These are phyloP conservation scores for Penicillium coffeae DNA, from an alignment of 495 filamentous ascomycete genomes.

Conservation along the genomic window DNA sequence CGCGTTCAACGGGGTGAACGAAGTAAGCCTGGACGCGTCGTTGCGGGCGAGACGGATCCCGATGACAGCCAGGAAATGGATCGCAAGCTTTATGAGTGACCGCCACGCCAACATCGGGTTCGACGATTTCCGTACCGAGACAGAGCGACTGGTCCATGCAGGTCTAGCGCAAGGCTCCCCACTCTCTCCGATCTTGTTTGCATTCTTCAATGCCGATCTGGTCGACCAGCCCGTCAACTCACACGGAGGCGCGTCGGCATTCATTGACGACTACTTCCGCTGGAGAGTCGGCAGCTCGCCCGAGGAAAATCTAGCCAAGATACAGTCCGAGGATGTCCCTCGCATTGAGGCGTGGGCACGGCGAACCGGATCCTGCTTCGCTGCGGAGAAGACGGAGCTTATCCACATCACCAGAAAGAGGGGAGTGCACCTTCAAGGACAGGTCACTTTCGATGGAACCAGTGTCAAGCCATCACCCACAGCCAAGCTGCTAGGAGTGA, in stretches of 20 bases:
- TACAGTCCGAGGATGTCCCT: not conserved
- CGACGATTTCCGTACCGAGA: conserved; percentile 18
- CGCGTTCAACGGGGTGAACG: conserved; percentile 28
- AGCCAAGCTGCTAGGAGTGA: too few relatives aligned
- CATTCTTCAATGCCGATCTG: conserved; percentile 30
- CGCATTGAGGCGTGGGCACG: not conserved
- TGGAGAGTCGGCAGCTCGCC: not conserved
- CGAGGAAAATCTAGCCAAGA: conserved; percentile 1
- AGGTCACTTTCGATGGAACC: too few relatives aligned
- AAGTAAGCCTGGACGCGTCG: conserved; percentile 15
- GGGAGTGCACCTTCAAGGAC: too few relatives aligned
- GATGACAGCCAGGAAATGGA: conserved; percentile 14
- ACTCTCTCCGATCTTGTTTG: conserved; percentile 24
- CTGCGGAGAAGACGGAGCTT: conserved; percentile 1
- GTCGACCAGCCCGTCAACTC: conserved; percentile 14
- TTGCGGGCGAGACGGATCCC: conserved; percentile 21
- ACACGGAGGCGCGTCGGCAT: conserved; percentile 13
- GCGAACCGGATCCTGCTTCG: not conserved
- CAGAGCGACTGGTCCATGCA: conserved; percentile 12
- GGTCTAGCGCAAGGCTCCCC: conserved; percentile 26
- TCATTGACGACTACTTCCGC: conserved; percentile 9
- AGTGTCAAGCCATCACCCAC: too few relatives aligned
- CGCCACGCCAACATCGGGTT: conserved; percentile 20
- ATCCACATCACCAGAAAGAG: too few relatives aligned
- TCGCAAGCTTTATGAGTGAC: conserved; percentile 22